phyloP scores from a whole-genome alignment of 75 land plant genomes.

The Sequoiadendron giganteum region DNA sequence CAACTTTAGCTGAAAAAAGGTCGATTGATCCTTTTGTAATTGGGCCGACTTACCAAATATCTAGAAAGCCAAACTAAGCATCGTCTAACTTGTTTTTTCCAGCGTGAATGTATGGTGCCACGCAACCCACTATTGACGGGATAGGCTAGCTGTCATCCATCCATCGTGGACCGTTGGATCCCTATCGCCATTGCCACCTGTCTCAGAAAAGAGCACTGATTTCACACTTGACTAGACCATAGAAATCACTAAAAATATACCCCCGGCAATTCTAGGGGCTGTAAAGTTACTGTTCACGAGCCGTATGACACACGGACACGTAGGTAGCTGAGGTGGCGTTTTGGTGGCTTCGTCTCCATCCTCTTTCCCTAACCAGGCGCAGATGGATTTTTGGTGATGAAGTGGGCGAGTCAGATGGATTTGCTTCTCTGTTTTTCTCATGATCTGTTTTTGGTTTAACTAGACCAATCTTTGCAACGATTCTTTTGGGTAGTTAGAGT shows the following conservation, averaged over 20 bases:
- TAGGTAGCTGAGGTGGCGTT: constrained; percentile 1
- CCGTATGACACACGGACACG: constrained; percentile 8
- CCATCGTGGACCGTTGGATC: constrained; percentile 12
- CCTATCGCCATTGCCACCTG: background rate
- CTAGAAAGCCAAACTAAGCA: too few relatives aligned
- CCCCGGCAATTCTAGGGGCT: background rate
- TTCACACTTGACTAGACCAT: background rate
- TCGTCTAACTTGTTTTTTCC: background rate
- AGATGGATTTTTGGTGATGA: background rate
- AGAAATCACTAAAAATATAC: background rate
- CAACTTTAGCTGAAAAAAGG: background rate
- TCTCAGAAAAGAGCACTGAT: background rate
- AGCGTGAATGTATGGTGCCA: background rate
- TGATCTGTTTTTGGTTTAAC: background rate
- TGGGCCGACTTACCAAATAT: too few relatives aligned
- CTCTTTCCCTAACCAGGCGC: background rate
- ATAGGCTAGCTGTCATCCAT: background rate
- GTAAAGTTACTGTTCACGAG: background rate
- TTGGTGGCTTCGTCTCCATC: constrained; percentile 1
- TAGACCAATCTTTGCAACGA: too few relatives aligned
- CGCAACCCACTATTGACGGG: background rate
- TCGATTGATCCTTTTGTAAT: too few relatives aligned
- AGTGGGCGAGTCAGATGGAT: background rate
- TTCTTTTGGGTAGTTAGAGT: background rate
- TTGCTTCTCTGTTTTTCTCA: background rate